Evolutionary conservation across 768 basidiomycete genomes (phyloP).

Genomic region (Termitomyces eurrhizus): DNA sequence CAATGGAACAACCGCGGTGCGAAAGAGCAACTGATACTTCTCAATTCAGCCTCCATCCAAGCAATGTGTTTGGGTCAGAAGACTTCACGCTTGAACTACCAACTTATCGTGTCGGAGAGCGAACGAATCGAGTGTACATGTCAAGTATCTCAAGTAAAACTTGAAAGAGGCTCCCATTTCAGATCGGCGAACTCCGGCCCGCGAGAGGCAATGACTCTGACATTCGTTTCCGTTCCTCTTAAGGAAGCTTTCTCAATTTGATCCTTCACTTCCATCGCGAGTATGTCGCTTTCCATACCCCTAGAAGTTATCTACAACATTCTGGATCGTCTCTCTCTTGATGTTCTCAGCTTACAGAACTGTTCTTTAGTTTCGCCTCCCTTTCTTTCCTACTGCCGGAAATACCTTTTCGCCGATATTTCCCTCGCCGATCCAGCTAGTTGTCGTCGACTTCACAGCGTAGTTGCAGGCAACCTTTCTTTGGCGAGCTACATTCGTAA

Average conservation of each 20-base stretch:
- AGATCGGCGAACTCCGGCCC: neutral
- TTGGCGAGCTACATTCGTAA: neutral
- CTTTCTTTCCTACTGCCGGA: conserved; percentile 1
- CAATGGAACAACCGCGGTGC: too few relatives aligned
- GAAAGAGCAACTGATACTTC: too few relatives aligned
- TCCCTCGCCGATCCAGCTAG: neutral
- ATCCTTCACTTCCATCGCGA: neutral
- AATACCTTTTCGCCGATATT: conserved; percentile 4
- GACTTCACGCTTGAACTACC: too few relatives aligned
- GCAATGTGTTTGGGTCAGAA: too few relatives aligned
- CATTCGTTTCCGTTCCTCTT: neutral
- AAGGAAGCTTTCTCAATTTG: neutral
- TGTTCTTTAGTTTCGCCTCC: conserved; percentile 1
- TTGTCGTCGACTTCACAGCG: neutral
- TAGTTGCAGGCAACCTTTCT: neutral
- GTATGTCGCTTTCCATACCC: neutral
- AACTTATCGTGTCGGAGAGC: too few relatives aligned
- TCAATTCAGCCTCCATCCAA: too few relatives aligned
- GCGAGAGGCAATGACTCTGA: neutral
- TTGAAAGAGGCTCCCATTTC: too few relatives aligned
- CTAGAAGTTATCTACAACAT: neutral
- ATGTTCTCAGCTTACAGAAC: neutral
- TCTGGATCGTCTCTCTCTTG: neutral
- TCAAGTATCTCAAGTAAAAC: too few relatives aligned
- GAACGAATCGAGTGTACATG: too few relatives aligned